Percentiles rank a stretch among this genome's conserved stretches.
Evolutionary conservation across 805 yeast genomes (phyloP).

Genomic region (Candida broadrunensis): DNA sequence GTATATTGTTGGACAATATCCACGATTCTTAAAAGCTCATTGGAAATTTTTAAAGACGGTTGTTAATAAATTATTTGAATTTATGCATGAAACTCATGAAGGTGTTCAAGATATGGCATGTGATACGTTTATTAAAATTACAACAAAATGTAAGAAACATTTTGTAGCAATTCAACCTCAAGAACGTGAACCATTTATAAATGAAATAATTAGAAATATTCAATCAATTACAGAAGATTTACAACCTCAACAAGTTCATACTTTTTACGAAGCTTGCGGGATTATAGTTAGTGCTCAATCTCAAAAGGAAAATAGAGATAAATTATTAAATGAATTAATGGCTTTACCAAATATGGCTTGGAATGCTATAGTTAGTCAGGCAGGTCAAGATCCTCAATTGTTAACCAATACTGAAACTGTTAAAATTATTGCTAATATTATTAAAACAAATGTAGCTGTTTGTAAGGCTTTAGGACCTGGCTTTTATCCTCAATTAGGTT

Average conservation of each 20-base stretch:
- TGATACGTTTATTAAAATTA: constrained; percentile 95
- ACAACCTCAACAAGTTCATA: constrained; percentile 96
- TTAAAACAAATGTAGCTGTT: constrained; percentile 93
- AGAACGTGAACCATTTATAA: constrained; percentile 87
- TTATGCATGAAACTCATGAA: constrained; percentile 99
- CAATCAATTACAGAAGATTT: constrained; percentile 86
- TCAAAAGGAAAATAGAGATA: constrained; percentile 63
- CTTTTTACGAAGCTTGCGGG: constrained; percentile 97
- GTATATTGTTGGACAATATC: constrained; percentile 99
- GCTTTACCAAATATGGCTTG: constrained; percentile 91
- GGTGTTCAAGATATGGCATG: constrained; percentile 99
- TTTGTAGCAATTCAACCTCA: constrained; percentile 84
- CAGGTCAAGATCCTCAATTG: constrained; percentile 78
- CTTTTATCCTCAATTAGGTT: constrained; percentile 82
- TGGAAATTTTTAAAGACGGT: constrained; percentile 98
- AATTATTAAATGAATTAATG: constrained; percentile 78
- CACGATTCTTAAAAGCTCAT: constrained; percentile 94
- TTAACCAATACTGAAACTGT: constrained; percentile 79
- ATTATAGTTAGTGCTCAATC: constrained; percentile 87
- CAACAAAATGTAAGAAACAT: constrained; percentile 91
- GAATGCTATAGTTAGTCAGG: constrained; percentile 82
- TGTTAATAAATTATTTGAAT: constrained; percentile 90
- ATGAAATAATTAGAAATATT: constrained; percentile 80
- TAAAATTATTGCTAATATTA: constrained; percentile 87
- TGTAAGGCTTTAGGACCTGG: constrained; percentile 94